Evolutionary conservation across 495 filamentous ascomycete species (phyloP), one percentile per base, ranked within the genome.

Genomic region (Penicillium pulvis): DNA sequence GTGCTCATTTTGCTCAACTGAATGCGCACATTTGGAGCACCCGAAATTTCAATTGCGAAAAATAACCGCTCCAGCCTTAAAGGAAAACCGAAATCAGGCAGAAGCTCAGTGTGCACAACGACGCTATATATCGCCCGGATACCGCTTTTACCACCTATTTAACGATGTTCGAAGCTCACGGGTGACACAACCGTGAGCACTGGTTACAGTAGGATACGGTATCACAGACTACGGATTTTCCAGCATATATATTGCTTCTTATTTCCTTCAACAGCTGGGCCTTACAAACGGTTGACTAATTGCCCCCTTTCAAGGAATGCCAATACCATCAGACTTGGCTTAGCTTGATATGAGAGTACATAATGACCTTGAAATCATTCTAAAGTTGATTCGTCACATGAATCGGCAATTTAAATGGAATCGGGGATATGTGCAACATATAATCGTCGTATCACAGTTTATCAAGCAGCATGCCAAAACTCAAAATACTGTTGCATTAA

Each of bases 121-220:
- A 2, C 28, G 4, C 28, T 28, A 28, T 28, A 28, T 36, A 36
- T 14, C 33, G 33, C 33, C 33, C 4, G 33, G 33, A 1, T 36
- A 10, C 10, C 33, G 33, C 33, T 14, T 12, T 36, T 36, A 36
- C 33, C 33, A 36, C 3, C 33, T 14, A 36, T 12, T 17, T 17
- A 41, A 1, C 39, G 39, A 1, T 41, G 6, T 41, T 17, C 16
- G 39, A 36, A 17, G 39, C 39, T 41, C 39, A 41, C 39, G 39
- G 39, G 39, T 41, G 39, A 41, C 39, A 41, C 39, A n/a, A 7
- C 39, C 39, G 39, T 41, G n/a, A 17, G 4, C 39, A 41, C 16
- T 41, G 39, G 39, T 41, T 41, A 41, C 39, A 41, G 39, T 41
- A 41, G 39, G 39, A 41, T 41, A n/a, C 17, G 39, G 39, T 41